Conservation (phyloP, 164 flowering plant species). For the Kingdonia uniflora region DNA sequence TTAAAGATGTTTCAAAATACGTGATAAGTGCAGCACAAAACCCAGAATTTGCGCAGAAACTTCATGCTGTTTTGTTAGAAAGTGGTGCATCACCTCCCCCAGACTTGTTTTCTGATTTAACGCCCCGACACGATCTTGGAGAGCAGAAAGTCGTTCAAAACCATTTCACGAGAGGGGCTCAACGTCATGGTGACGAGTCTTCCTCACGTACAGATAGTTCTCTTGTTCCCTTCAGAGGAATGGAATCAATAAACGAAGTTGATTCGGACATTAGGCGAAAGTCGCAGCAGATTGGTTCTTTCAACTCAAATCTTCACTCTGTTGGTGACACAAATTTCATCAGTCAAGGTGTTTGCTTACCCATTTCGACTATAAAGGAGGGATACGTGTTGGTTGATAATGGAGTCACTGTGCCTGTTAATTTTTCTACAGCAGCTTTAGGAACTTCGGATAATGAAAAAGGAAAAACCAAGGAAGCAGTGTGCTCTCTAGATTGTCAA, state of each 20-base stretch:
- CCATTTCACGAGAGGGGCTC: slow-evolving; percentile 14
- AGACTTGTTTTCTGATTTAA: slow-evolving; percentile 51
- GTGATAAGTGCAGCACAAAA: slow-evolving; percentile 98
- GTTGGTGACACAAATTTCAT: slow-evolving; percentile 7
- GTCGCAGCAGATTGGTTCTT: slow-evolving; percentile 10
- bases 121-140: slow-evolving; percentile 17
- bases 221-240: slow-evolving; percentile 15
- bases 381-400: slow-evolving; percentile 20
- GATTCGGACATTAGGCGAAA: slow-evolving; percentile 10
- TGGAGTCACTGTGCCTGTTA: slow-evolving; percentile 9
- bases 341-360: slow-evolving; percentile 9
- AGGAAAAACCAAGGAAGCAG: slow-evolving; percentile 11
- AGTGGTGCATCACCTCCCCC: slow-evolving; percentile 95
- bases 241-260: slow-evolving; percentile 12
- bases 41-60: slow-evolving; percentile 91
- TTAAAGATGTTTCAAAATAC: slow-evolving; percentile 90
- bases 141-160: slow-evolving; percentile 19
- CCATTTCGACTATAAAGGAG: slow-evolving; percentile 20
- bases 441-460: slow-evolving; percentile 15
- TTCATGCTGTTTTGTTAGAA: slow-evolving; percentile 89
- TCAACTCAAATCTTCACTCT: too few species aligned
- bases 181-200: slow-evolving; percentile 11
- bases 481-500: slow-evolving; percentile 14
- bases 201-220: slow-evolving; percentile 20
- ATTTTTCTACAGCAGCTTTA: slow-evolving; percentile 11